Base-by-base conservation (phyloP, 352 stramenopile genomes). In the Globisporangium camurandrum region DNA sequence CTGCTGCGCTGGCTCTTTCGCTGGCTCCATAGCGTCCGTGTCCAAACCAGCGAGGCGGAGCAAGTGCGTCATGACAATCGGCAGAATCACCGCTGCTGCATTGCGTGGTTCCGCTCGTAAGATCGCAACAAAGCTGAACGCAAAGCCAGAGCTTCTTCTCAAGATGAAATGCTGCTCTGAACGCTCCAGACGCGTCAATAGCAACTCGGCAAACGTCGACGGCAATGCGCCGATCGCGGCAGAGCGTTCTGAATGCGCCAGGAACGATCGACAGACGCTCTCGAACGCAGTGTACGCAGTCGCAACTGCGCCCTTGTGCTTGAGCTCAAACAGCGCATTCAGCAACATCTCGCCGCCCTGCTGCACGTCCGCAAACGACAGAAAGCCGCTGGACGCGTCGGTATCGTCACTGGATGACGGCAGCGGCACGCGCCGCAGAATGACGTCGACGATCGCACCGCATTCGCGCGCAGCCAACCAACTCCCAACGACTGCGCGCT, bases 91-190 rank as follows among this genome's bases (percentile, higher is more conserved):
- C 20, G 84, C 79, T 10, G 73, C 74, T 20, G 77, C 72, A 52
- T 92, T 88, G 26, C 86, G 77, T 16, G 86, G 86, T 49, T 96
- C 87, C 22, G 87, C 71, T 23, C 84, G 80, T 45, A 95, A 65
- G 34, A 96, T 87, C 2, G 87, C 80, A 17, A 95, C 69, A 33
- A 96, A 96, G 34, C 80, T 86, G 61, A 82, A 90, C 3, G 87
- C 87, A 57, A 96, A 95, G 2, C 87, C 87, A 6, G 80, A 91
- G 58, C 77, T 93, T 10, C 85, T 76, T 23, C 87, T 75, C 53
- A 96, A 60, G 33, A 95, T 84, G 38, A 96, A 95, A 47, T 93
- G 79, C 55, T 96, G 82, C 51, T 86, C 70, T 3, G 78, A 83
- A 6, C 66, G 67, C 52, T 90, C 76, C 7, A 95, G 62, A 9